A percentile compares a stretch with the other conserved stretches of the same genome.
Conservation (phyloP, 768 basidiomycete species). For the Crassisporium funariophilum region DNA sequence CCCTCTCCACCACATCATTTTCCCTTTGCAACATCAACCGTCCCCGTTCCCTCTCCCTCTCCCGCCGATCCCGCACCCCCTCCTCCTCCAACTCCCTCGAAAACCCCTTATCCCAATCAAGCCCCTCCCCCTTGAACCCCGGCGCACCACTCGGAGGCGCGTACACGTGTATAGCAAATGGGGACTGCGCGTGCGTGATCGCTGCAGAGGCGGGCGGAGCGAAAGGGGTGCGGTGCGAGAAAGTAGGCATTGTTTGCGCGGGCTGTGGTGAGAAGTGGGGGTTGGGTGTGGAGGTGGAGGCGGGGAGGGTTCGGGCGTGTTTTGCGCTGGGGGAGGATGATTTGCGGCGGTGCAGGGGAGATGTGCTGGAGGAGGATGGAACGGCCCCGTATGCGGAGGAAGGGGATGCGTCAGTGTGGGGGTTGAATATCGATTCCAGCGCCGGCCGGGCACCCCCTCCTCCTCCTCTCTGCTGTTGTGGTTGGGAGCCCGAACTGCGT, state of each 20-base stretch:
- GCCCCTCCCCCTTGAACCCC: slow-evolving; percentile 67
- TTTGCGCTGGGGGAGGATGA: not conserved
- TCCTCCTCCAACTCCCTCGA: slow-evolving; percentile 51
- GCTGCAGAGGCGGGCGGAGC: slow-evolving; percentile 6
- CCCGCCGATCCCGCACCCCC: slow-evolving; percentile 18
- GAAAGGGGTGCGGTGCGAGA: slow-evolving; percentile 40
- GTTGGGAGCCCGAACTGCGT: not conserved
- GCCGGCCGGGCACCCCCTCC: not conserved
- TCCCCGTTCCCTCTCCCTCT: not conserved
- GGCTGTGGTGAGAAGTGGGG: not conserved
- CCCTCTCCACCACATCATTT: not conserved
- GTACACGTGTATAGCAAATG: slow-evolving; percentile 46
- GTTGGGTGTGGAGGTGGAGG: not conserved
- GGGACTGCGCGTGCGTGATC: slow-evolving; percentile 29
- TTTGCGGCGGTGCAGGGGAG: not conserved
- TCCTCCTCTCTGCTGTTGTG: not conserved
- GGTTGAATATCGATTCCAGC: not conserved
- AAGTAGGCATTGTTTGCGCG: slow-evolving; percentile 7
- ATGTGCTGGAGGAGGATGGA: not conserved
- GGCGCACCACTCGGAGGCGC: slow-evolving; percentile 66
- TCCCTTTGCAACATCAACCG: not conserved
- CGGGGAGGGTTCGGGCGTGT: not conserved
- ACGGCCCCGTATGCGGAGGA: too few relatives aligned
- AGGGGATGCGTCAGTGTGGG: not conserved
- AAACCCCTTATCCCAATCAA: slow-evolving; percentile 70